Evolutionary conservation across 176 grass and related monocot species (phyloP), one percentile per base, ranked within the genome.

Genomic region (Musa beccarii): DNA sequence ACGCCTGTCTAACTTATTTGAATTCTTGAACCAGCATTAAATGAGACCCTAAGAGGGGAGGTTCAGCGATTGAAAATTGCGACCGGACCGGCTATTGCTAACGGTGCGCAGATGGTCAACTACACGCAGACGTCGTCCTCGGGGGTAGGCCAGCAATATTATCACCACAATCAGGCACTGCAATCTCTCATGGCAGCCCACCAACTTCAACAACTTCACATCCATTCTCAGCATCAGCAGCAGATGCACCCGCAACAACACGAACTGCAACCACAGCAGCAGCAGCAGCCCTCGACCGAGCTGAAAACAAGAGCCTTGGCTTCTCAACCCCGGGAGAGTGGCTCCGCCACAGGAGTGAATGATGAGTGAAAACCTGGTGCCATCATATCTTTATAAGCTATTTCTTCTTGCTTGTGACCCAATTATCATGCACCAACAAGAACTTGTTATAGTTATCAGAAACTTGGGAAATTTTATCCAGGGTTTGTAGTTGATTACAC

Each of bases 21-120:
- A 67, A 19, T 19, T 81, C 11, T 72, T 55, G 20, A 10, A 87
- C 64, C 26, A 99, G 96, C 89, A 73, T 76, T 99, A 53, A 99
- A 99, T 53, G 85, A 95, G 54, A 85, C 86, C 5, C 75, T 99
- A 51, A 89, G 89, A 78, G 89, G 89, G 19, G 96, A 99, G 79
- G 82, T 99, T 77, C 96, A 99, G 76, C 70, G 86, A 51, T 80
- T 99, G 77, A 99, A 99, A 84, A 74, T 95, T 23, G 96, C 83
- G 8, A 99, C 96, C 10, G 88, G 90, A 61, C 86, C 84, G 78
- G 81, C 84, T 52, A 84, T 81, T 56, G 11, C 79, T 65, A 94
- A 78, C 61, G 78, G 75, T 49, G 78, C 75, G 3, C 87, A 85
- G 19, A 76, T 84, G 55, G 82, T 82, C 59, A 91, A 87, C 74